These are phyloP conservation scores for Aspergillus nanangensis DNA, from an alignment of 495 filamentous ascomycete species.

Conservation along the genomic window DNA sequence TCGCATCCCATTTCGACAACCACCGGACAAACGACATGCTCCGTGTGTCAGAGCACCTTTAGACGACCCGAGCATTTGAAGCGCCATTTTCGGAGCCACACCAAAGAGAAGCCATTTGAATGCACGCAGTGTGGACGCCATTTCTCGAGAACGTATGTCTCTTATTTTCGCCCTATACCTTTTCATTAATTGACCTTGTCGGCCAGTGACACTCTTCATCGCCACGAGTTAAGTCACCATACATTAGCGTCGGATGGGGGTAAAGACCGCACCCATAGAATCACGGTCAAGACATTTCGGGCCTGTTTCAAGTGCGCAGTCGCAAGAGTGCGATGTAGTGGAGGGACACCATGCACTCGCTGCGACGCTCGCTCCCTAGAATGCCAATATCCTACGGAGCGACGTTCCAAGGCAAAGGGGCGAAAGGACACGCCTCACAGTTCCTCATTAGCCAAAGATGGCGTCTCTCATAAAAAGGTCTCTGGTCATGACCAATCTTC, in stretches of 20 bases:
- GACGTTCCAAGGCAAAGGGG: constrained; percentile 35
- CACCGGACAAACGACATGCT: constrained; percentile 36
- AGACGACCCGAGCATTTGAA: constrained; percentile 68
- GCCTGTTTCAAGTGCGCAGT: constrained; percentile 54
- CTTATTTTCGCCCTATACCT: neutral
- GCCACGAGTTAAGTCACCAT: constrained; percentile 52
- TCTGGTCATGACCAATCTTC: neutral
- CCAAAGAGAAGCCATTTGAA: constrained; percentile 65
- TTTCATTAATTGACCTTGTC: neutral
- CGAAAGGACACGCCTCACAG: constrained; percentile 13
- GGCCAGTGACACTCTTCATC: constrained; percentile 50
- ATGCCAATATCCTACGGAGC: constrained; percentile 47
- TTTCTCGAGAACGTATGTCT: constrained; percentile 55
- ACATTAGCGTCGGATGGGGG: constrained; percentile 31
- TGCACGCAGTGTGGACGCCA: constrained; percentile 63
- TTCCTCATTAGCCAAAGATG: constrained; percentile 7
- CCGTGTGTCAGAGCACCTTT: constrained; percentile 53
- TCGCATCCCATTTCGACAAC: constrained; percentile 10
- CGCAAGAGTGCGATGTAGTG: constrained; percentile 53
- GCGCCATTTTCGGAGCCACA: constrained; percentile 66
- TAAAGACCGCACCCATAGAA: constrained; percentile 35
- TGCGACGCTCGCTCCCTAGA: constrained; percentile 48
- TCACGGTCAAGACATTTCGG: constrained; percentile 45
- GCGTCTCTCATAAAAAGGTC: constrained; percentile 12
- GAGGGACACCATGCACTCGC: constrained; percentile 46